Evolutionary conservation across 805 yeast species (phyloP).

Genomic region (Yarrowia osloensis): DNA sequence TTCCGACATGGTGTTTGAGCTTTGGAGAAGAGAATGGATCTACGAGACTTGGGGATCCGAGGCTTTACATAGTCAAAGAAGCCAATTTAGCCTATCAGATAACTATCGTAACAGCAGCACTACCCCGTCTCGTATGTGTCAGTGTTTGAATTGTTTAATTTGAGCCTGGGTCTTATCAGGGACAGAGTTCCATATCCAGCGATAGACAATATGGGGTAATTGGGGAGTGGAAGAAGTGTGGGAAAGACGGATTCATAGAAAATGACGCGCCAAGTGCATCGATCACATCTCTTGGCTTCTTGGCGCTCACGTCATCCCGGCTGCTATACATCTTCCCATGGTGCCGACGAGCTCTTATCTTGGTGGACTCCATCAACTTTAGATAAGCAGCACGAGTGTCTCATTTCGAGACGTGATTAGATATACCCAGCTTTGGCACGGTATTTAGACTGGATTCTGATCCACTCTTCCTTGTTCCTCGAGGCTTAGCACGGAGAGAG

Average conservation of each 20-base stretch:
- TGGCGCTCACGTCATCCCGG: no score
- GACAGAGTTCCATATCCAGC: background rate
- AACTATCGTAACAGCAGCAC: background rate
- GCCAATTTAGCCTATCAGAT: background rate
- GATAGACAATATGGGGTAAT: background rate
- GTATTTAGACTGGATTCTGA: background rate
- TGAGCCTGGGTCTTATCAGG: slow-evolving; percentile 14
- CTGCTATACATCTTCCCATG: background rate
- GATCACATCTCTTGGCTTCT: no score
- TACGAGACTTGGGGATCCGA: background rate
- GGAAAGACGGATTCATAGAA: no score
- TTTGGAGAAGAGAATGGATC: background rate
- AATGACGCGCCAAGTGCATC: background rate
- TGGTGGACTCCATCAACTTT: background rate
- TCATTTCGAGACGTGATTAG: background rate
- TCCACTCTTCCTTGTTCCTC: background rate
- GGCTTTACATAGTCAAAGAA: background rate
- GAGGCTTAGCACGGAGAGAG: background rate
- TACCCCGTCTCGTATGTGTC: background rate
- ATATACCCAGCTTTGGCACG: background rate
- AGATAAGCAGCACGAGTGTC: slow-evolving; percentile 10
- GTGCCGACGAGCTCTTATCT: background rate
- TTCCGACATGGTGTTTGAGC: background rate
- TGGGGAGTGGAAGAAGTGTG: background rate
- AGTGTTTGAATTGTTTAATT: background rate